Evolutionary conservation across 1,139 yeast genomes (phyloP), one percentile per base, ranked within the genome.

Genomic region (Magnusiomyces tetraspermus): DNA sequence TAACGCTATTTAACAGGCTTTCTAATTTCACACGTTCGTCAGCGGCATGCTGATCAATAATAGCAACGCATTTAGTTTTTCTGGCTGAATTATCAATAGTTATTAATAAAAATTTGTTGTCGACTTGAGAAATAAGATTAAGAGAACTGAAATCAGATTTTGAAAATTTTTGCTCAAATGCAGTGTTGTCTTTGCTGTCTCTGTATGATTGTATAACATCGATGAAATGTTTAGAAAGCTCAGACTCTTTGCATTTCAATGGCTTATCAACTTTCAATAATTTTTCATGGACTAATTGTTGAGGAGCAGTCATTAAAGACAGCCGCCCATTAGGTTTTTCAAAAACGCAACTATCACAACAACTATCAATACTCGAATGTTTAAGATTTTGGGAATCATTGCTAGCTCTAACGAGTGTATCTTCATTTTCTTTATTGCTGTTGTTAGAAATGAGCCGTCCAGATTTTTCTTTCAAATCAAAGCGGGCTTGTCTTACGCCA

Each of bases 31-130:
- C 68, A 49, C 95, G 64, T 61, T 85, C 95, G 64, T 84, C 92
- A 47, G 82, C 78, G 0, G 95, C 94, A 69, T 86, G 95, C 62
- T 85, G 95, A 61, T 86, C 95, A 1, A 83, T 61, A 0, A 77
- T 67, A 13, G 76, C 62, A 2, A 83, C 60, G 2, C 45, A 21
- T 46, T 11, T 46, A 43, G 11, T 26, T 22, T 45, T 38, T 30
- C 40, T 23, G 23, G 45, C 5, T 46, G 24, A 42, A 52, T 51
- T 36, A 68, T 52, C 21, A n/a, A 48, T 46, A 1, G 63, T 67
- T 1, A 76, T 66, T 19, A 85, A 65, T 22, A 85, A 77, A 60
- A 83, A 84, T 59, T 79, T 80, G 3, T 67, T 61, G 49, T 81
- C 87, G 1, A 85, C 67, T 62, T 86, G 95, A 1, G 64, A 57